Evolutionary conservation across 2,329 filamentous ascomycete genomes (phyloP).

Genomic region (Ilyonectria mors-panacis): DNA sequence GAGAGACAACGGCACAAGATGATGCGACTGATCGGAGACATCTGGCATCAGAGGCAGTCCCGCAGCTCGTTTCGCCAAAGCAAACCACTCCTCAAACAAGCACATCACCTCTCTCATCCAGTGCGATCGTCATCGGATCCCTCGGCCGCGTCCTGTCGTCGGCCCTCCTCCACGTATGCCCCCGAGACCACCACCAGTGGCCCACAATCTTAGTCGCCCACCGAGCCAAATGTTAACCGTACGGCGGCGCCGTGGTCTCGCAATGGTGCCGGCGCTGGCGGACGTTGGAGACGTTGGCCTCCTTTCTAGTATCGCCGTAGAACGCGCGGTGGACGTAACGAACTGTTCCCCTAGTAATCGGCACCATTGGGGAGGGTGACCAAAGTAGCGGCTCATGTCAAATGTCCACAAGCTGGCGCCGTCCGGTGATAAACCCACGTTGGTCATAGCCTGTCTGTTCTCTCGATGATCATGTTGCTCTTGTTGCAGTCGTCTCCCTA

Average conservation of each 20-base stretch:
- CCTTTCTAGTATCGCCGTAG: constrained; percentile 39
- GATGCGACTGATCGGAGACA: constrained; percentile 26
- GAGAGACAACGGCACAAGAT: constrained; percentile 11
- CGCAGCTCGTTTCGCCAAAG: constrained; percentile 27
- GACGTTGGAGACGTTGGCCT: constrained; percentile 38
- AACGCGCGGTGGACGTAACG: constrained; percentile 27
- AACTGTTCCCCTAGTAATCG: constrained; percentile 34
- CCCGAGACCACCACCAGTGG: constrained; percentile 31
- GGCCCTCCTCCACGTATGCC: constrained; percentile 33
- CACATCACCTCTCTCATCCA: constrained; percentile 24
- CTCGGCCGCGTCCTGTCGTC: constrained; percentile 33
- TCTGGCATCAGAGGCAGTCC: constrained; percentile 18
- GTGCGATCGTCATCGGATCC: constrained; percentile 34
- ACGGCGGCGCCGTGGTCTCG: constrained; percentile 34
- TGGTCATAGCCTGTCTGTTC: not conserved
- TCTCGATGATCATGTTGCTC: not conserved
- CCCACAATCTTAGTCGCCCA: constrained; percentile 38
- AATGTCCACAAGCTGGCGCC: not conserved
- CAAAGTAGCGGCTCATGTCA: constrained; percentile 33
- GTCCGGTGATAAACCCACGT: not conserved
- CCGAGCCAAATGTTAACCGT: constrained; percentile 34
- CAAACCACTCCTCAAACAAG: constrained; percentile 22
- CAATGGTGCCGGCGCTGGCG: constrained; percentile 34
- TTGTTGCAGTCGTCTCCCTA: not conserved
- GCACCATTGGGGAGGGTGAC: constrained; percentile 27